Conservation (phyloP, 2,329 filamentous ascomycete genomes). For the Aspergillus unguis region DNA sequence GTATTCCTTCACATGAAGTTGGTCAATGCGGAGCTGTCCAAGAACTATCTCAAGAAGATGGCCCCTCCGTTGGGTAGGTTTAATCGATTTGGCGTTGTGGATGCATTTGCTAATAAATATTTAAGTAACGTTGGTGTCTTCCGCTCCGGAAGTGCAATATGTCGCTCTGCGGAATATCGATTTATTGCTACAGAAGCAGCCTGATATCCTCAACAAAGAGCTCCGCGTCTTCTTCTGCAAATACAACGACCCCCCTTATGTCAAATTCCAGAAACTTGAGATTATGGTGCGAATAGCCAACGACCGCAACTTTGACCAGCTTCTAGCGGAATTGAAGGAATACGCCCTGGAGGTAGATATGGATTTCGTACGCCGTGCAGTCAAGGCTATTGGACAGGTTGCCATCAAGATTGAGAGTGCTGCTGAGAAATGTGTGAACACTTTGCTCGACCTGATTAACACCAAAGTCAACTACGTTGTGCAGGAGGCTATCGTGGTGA, state of each 20-base stretch:
- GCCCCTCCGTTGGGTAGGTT: slow-evolving; percentile 79
- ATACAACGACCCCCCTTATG: slow-evolving; percentile 96
- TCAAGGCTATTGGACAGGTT: slow-evolving; percentile 95
- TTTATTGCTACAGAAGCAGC: slow-evolving; percentile 88
- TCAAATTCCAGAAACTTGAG: slow-evolving; percentile 96
- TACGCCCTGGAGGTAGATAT: slow-evolving; percentile 98
- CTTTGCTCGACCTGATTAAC: slow-evolving; percentile 86
- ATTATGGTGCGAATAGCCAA: slow-evolving; percentile 99
- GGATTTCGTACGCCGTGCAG: slow-evolving; percentile 92
- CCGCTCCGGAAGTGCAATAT: slow-evolving; percentile 95
- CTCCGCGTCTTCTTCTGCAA: slow-evolving; percentile 99
- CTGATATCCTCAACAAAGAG: slow-evolving; percentile 95
- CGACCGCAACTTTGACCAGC: slow-evolving; percentile 91
- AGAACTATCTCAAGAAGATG: slow-evolving; percentile 97
- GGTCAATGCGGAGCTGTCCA: slow-evolving; percentile 71
- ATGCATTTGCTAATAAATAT: slow-evolving; percentile 22
- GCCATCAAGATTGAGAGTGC: slow-evolving; percentile 97
- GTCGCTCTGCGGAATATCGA: slow-evolving; percentile 96
- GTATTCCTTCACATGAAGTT: slow-evolving; percentile 95
- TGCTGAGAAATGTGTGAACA: slow-evolving; percentile 93
- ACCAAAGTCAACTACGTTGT: slow-evolving; percentile 99
- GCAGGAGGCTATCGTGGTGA: slow-evolving; percentile 96
- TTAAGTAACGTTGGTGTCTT: slow-evolving; percentile 88
- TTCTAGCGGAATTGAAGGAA: slow-evolving; percentile 91
- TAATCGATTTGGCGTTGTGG: neutral